phyloP scores from a whole-genome alignment of 257 asterid genomes.

The Buddleja alternifolia region DNA sequence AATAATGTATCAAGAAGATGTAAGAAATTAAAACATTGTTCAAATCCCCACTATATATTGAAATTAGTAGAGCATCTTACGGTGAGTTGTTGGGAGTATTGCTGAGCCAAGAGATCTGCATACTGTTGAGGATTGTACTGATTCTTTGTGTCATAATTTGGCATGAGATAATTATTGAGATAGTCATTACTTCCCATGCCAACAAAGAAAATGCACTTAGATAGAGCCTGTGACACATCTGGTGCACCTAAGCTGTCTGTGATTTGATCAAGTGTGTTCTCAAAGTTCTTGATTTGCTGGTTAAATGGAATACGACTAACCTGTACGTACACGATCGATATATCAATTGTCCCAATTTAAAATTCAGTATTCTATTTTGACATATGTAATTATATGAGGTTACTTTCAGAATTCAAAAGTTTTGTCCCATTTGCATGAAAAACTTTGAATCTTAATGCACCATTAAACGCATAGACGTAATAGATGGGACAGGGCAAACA shows the following conservation, averaged over 20 bases:
- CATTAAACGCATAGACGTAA: too few species aligned
- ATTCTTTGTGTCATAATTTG: slow-evolving; percentile 55
- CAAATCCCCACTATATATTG: too few species aligned
- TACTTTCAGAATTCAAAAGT: too few species aligned
- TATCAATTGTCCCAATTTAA: neutral
- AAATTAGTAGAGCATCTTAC: slow-evolving; percentile 39
- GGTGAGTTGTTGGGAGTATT: slow-evolving; percentile 67
- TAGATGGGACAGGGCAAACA: too few species aligned
- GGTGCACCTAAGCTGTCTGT: slow-evolving; percentile 53
- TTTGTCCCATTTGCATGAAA: too few species aligned
- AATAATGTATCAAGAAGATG: neutral
- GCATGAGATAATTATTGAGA: slow-evolving; percentile 87
- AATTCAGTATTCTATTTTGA: neutral
- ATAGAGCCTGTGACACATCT: slow-evolving; percentile 50
- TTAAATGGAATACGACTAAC: slow-evolving; percentile 81
- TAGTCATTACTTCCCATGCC: slow-evolving; percentile 93
- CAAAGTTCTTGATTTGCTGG: slow-evolving; percentile 83
- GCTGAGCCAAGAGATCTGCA: slow-evolving; percentile 67
- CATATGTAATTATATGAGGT: neutral
- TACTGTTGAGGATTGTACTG: slow-evolving; percentile 66
- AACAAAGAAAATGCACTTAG: slow-evolving; percentile 67
- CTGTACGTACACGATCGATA: slow-evolving; percentile 41
- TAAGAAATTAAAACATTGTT: too few species aligned
- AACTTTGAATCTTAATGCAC: too few species aligned
- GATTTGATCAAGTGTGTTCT: slow-evolving; percentile 65